A percentile compares a stretch with the other conserved stretches of the same genome.
Evolutionary conservation across 208 protist species (phyloP).

Genomic region (Wallacemonas sp.): DNA sequence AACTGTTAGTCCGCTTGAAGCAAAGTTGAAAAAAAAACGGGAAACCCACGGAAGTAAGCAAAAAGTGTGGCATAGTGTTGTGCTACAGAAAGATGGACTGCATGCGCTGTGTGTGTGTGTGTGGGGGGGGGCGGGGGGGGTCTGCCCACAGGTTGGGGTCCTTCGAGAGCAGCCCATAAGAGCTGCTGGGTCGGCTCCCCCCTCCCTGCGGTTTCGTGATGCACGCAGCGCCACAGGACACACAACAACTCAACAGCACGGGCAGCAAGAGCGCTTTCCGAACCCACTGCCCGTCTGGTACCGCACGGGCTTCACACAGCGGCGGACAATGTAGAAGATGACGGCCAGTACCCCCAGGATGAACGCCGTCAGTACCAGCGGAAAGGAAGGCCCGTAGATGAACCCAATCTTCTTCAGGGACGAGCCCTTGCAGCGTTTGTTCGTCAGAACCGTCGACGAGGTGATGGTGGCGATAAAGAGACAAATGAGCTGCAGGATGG

Average conservation of each 20-base stretch:
- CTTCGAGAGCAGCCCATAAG: too few relatives aligned
- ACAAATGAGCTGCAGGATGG: conserved; percentile 28
- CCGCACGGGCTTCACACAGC: conserved; percentile 14
- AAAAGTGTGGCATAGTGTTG: too few relatives aligned
- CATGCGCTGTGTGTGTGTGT: too few relatives aligned
- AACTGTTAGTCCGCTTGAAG: too few relatives aligned
- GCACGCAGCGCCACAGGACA: too few relatives aligned
- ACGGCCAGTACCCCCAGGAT: conserved; percentile 25
- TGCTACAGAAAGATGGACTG: too few relatives aligned
- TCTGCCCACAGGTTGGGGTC: too few relatives aligned
- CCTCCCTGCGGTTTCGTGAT: too few relatives aligned
- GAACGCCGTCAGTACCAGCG: conserved; percentile 34
- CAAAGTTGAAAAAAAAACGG: too few relatives aligned
- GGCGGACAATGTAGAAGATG: conserved; percentile 27
- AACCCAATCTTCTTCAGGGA: conserved; percentile 43
- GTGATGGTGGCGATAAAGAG: conserved; percentile 30
- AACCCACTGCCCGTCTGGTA: conserved; percentile 13
- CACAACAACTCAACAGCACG: conserved; percentile 1
- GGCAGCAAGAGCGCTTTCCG: not conserved
- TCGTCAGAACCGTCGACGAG: conserved; percentile 20
- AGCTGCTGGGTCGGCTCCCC: too few relatives aligned
- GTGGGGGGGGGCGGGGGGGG: too few relatives aligned
- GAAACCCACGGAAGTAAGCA: too few relatives aligned
- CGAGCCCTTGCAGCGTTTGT: conserved; percentile 20
- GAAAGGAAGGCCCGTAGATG: conserved; percentile 38